Percentiles rank a stretch among this genome's conserved stretches.
phyloP scores from a whole-genome alignment of 768 basidiomycete genomes.

The Mycena pura region DNA sequence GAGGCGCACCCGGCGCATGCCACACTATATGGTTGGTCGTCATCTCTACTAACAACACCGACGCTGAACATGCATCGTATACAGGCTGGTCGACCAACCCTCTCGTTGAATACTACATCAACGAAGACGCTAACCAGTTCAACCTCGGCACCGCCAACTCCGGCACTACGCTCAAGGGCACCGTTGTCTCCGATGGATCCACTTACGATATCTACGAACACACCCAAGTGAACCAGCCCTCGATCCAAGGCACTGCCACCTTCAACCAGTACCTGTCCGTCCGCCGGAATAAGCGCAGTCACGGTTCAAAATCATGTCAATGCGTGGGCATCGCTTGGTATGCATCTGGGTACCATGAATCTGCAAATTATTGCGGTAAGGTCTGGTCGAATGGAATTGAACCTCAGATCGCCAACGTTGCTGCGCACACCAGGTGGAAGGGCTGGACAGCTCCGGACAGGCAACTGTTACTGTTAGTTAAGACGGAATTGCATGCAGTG shows the following conservation, averaged over 20 bases:
- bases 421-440: neutral
- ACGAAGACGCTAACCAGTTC: neutral
- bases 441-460: neutral
- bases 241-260: conserved; percentile 1
- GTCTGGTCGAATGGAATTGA: neutral
- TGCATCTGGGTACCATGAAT: neutral
- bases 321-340: neutral
- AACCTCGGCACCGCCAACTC: neutral
- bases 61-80: too few species aligned
- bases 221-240: conserved; percentile 1
- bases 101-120: conserved; percentile 3
- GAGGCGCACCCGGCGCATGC: too few species aligned
- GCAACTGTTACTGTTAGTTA: neutral
- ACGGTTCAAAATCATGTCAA: neutral
- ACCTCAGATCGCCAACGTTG: too few species aligned
- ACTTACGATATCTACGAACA: neutral
- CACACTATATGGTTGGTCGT: too few species aligned
- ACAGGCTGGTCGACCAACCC: conserved; percentile 4
- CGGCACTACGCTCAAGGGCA: neutral
- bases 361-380: conserved; percentile 1
- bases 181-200: neutral
- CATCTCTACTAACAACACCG: neutral
- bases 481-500: too few species aligned
- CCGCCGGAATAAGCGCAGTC: neutral
- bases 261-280: conserved; percentile 2